Evolutionary conservation across 331 rosid species (phyloP), one percentile per base, ranked within the genome.

Genomic region (Spiraea crenata): DNA sequence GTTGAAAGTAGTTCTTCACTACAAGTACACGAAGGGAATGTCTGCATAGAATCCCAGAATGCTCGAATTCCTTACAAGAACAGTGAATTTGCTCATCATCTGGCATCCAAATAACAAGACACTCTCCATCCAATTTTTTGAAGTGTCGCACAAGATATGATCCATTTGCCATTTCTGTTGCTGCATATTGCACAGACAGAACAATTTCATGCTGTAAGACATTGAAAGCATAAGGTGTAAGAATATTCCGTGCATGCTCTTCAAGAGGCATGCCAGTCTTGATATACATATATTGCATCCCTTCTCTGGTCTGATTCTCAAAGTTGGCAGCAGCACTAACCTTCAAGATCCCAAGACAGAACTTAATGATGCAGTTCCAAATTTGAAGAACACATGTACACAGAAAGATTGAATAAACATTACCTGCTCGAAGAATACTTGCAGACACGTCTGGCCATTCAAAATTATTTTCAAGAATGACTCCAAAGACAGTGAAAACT

Each of bases 201-300:
- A 77, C 79, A 60, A 82, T 77, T 77, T 83, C 90, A 57, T 77
- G 73, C 63, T 87, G 90, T 47, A 87, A 81, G 68, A 79, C 63
- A 58, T 63, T 80, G 85, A 88, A 88, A 69, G 85, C 85, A 41
- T 81, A 88, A 65, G 90, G 88, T 19, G 92, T 81, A 58, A 83
- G 86, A 70, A 81, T 73, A 58, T 71, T 83, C 65, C 73, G 80
- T 20, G 90, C 90, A 70, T 85, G 90, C 75, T 88, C 86, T 83
- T 87, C 92, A 9, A 87, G 70, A 13, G 92, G 92, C 83, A 83
- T 85, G 82, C 90, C 65, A 5, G 92, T 85, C 80, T 79, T 87
- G 63, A 82, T 67, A 55, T 74, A 68, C 79, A 57, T 73, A 72
- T 76, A 79, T 44, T 73, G 84, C 72, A 79, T 69, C 74, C 72